Evolutionary conservation across 441 rosid genomes (phyloP).

Genomic region (Breynia disticha): DNA sequence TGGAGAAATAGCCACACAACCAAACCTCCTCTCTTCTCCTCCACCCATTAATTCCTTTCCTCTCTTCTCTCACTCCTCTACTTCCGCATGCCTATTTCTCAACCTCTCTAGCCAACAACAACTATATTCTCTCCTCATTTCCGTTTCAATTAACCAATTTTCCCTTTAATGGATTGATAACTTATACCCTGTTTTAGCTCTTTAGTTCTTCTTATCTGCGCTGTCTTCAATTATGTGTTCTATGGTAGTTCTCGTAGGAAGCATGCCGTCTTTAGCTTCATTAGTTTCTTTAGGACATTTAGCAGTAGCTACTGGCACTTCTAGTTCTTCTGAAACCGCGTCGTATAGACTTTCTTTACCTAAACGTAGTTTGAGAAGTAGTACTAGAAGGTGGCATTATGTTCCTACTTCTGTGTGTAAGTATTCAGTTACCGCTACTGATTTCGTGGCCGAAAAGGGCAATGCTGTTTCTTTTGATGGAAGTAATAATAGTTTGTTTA

Average conservation of each 20-base stretch:
- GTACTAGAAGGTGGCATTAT: slow-evolving; percentile 45
- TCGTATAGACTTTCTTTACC: slow-evolving; percentile 52
- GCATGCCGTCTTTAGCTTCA: slow-evolving; percentile 74
- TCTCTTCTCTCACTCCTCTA: too few relatives aligned
- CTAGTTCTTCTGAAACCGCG: slow-evolving; percentile 41
- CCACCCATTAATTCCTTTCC: background rate
- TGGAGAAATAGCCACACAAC: background rate
- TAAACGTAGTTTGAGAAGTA: slow-evolving; percentile 33
- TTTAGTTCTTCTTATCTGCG: background rate
- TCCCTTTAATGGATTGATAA: background rate
- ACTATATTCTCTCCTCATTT: too few relatives aligned
- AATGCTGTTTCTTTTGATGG: slow-evolving; percentile 51
- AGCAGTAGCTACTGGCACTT: slow-evolving; percentile 20
- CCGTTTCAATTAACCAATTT: too few relatives aligned
- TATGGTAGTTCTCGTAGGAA: slow-evolving; percentile 63
- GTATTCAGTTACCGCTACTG: slow-evolving; percentile 68
- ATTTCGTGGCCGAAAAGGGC: slow-evolving; percentile 59
- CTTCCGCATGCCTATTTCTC: too few relatives aligned
- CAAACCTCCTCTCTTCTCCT: background rate
- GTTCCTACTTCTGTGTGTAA: slow-evolving; percentile 31
- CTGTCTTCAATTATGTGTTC: slow-evolving; percentile 19
- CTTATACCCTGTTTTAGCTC: too few relatives aligned
- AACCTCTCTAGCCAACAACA: too few relatives aligned
- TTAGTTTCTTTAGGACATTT: slow-evolving; percentile 45
- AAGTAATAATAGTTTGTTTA: slow-evolving; percentile 27